These are phyloP conservation scores for Neoarthrinium moseri DNA, from an alignment of 2,329 filamentous ascomycete species.

Conservation along the genomic window DNA sequence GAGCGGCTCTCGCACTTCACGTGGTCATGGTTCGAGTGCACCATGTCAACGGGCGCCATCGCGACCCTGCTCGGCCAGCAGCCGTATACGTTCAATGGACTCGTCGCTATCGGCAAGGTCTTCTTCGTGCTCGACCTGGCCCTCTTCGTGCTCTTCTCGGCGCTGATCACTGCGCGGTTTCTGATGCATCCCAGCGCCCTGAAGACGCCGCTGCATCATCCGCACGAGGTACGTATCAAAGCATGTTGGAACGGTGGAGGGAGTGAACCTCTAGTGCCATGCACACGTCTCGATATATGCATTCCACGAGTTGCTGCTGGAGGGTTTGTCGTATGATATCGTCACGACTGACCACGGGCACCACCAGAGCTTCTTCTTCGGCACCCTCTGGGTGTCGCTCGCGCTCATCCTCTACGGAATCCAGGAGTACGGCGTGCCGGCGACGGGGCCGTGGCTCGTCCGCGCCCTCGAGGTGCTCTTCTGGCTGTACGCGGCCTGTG, in stretches of 20 bases:
- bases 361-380: slow-evolving; percentile 60
- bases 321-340: no score
- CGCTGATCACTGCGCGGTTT: slow-evolving; percentile 57
- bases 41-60: slow-evolving; percentile 33
- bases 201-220: slow-evolving; percentile 56
- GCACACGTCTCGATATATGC: no score
- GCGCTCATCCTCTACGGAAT: slow-evolving; percentile 63
- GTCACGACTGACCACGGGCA: no score
- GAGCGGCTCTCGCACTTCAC: slow-evolving; percentile 10
- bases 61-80: slow-evolving; percentile 25
- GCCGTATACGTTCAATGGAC: slow-evolving; percentile 44
- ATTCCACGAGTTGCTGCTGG: no score
- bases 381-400: slow-evolving; percentile 57
- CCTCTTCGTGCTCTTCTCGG: slow-evolving; percentile 45
- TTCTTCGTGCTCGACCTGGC: slow-evolving; percentile 49
- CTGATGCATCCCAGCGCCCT: slow-evolving; percentile 58
- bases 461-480: slow-evolving; percentile 41
- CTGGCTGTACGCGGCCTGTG: slow-evolving; percentile 43
- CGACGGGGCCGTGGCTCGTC: slow-evolving; percentile 42
- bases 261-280: no score
- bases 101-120: slow-evolving; percentile 44
- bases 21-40: slow-evolving; percentile 32
- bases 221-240: slow-evolving; percentile 38
- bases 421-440: slow-evolving; percentile 52
- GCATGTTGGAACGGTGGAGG: background rate